phyloP scores from a whole-genome alignment of 2,329 filamentous ascomycete genomes.

The Ophiostoma ips region DNA sequence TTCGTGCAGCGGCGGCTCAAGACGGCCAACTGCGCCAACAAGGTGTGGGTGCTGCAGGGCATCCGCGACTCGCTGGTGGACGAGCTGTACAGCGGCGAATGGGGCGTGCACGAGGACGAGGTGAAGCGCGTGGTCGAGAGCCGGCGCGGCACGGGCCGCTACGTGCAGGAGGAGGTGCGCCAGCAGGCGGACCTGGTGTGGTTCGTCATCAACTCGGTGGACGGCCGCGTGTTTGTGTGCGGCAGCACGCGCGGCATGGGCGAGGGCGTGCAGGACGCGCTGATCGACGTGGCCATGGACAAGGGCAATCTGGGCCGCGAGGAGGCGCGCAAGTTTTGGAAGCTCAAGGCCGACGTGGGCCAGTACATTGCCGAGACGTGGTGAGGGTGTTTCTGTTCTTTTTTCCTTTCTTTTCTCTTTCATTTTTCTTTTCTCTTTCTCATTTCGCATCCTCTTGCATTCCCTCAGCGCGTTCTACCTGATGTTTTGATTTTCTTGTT shows the following conservation, averaged over 20 bases:
- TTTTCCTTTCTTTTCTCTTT: not conserved
- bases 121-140: conserved; percentile 72
- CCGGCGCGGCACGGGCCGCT: conserved; percentile 64
- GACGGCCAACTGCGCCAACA: conserved; percentile 92
- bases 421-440: not conserved
- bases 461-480: too few species aligned
- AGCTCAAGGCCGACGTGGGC: conserved; percentile 76
- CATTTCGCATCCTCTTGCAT: not conserved
- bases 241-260: conserved; percentile 95
- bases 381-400: conserved; percentile 23
- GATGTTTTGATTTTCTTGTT: not conserved
- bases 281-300: conserved; percentile 81
- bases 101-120: conserved; percentile 82
- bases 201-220: conserved; percentile 94
- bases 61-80: conserved; percentile 89
- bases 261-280: conserved; percentile 78
- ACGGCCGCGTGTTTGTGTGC: conserved; percentile 92
- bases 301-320: conserved; percentile 77
- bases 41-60: conserved; percentile 92
- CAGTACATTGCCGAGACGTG: conserved; percentile 87
- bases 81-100: conserved; percentile 92
- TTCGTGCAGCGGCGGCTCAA: conserved; percentile 91
- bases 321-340: conserved; percentile 80
- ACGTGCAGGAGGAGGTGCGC: conserved; percentile 90
- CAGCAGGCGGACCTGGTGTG: conserved; percentile 93